A percentile compares a stretch with the other conserved stretches of the same genome.
Evolutionary conservation across 2,329 filamentous ascomycete species (phyloP).

Genomic region (Neopestalotiopsis clavispora): DNA sequence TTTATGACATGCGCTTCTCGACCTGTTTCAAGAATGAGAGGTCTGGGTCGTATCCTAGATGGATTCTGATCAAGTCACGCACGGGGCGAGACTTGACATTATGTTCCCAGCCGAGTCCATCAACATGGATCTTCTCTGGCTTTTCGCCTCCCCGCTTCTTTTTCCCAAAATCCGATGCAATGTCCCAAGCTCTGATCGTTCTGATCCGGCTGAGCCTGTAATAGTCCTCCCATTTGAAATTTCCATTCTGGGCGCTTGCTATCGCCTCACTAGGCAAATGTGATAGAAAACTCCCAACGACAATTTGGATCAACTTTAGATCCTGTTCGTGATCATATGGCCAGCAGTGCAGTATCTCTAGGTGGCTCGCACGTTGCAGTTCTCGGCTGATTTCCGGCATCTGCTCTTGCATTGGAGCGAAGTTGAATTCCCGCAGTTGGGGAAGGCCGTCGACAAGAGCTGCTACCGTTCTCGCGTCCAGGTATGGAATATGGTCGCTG

Average conservation of each 20-base stretch:
- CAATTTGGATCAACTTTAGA: background rate
- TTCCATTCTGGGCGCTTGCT: background rate
- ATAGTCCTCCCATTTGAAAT: conserved; percentile 18
- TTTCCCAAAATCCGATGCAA: conserved; percentile 17
- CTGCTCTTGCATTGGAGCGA: conserved; percentile 3
- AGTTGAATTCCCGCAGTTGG: conserved; percentile 14
- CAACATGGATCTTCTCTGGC: background rate
- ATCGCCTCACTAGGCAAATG: background rate
- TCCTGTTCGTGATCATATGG: background rate
- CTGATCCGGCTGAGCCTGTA: conserved; percentile 8
- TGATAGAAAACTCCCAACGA: conserved; percentile 13
- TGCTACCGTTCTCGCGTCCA: background rate
- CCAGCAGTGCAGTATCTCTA: background rate
- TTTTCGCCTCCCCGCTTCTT: background rate
- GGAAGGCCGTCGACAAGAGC: conserved; percentile 14
- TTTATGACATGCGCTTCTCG: background rate
- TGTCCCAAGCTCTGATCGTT: background rate
- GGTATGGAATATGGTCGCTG: background rate
- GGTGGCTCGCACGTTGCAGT: conserved; percentile 3
- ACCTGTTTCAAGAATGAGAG: conserved; percentile 7
- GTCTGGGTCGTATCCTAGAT: conserved; percentile 12
- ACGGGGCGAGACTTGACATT: background rate
- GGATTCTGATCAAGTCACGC: background rate
- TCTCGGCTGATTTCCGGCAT: conserved; percentile 7
- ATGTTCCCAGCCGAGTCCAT: background rate